phyloP scores from a whole-genome alignment of 495 filamentous ascomycete species.

The Talaromyces liani region DNA sequence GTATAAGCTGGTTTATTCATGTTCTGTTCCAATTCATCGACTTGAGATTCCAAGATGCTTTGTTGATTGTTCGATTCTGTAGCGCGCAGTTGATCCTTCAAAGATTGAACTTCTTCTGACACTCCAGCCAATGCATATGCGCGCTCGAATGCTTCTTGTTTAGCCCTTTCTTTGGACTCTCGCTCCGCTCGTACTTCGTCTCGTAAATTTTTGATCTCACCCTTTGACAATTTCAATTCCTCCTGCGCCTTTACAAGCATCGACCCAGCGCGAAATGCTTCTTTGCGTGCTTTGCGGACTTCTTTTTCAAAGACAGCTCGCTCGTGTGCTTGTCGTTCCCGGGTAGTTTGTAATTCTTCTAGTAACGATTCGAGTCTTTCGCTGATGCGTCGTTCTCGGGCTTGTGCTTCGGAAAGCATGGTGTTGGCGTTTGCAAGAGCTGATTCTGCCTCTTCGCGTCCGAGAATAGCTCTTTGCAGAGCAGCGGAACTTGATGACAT shows the following conservation, averaged over 20 bases:
- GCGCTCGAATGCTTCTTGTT: constrained; percentile 71
- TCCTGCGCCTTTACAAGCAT: constrained; percentile 71
- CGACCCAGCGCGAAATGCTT: constrained; percentile 77
- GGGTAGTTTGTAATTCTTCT: constrained; percentile 67
- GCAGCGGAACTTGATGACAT: constrained; percentile 52
- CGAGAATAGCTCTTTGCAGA: constrained; percentile 71
- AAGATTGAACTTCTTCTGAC: constrained; percentile 63
- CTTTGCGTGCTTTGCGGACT: constrained; percentile 71
- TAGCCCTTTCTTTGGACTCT: constrained; percentile 42
- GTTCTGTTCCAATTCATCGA: background rate
- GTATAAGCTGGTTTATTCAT: background rate
- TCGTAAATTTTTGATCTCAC: constrained; percentile 42
- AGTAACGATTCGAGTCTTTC: constrained; percentile 72
- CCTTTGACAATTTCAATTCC: constrained; percentile 64
- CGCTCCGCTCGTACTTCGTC: constrained; percentile 46
- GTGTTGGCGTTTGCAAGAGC: constrained; percentile 49
- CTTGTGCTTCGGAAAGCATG: constrained; percentile 62
- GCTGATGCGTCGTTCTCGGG: constrained; percentile 64
- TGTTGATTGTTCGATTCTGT: constrained; percentile 55
- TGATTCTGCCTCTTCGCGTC: constrained; percentile 70
- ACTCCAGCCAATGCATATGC: constrained; percentile 65
- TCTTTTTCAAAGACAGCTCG: constrained; percentile 77
- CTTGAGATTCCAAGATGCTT: constrained; percentile 19
- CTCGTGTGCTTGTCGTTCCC: constrained; percentile 69
- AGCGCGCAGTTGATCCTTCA: constrained; percentile 53